A percentile compares a stretch with the other conserved stretches of the same genome.
phyloP scores from a whole-genome alignment of 805 yeast genomes.

The Jamesozyma spencerorum region DNA sequence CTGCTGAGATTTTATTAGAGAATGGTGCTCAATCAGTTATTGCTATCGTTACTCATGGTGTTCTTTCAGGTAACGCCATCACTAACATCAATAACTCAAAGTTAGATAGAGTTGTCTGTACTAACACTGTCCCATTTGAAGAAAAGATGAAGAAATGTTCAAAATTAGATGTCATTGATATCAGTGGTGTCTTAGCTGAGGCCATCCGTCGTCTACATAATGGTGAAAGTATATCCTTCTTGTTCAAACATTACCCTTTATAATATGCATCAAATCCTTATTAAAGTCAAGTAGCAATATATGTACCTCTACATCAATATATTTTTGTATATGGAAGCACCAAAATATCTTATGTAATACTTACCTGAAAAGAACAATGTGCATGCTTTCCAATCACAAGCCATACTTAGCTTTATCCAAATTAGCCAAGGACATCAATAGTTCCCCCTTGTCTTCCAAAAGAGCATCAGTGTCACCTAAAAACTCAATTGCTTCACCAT shows the following conservation, averaged over 20 bases:
- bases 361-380: no score
- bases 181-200: constrained; percentile 68
- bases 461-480: constrained; percentile 44
- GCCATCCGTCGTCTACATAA: constrained; percentile 77
- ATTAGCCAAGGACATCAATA: constrained; percentile 42
- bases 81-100: constrained; percentile 60
- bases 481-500: constrained; percentile 54
- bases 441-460: constrained; percentile 50
- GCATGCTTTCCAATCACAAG: constrained; percentile 27
- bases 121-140: constrained; percentile 72
- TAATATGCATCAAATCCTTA: no score
- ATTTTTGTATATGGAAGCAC: no score
- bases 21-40: constrained; percentile 64
- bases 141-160: constrained; percentile 51
- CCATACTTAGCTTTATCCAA: constrained; percentile 45
- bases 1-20: constrained; percentile 63
- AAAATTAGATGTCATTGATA: constrained; percentile 52
- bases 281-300: no score
- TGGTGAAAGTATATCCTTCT: constrained; percentile 76
- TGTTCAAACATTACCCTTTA: constrained; percentile 39
- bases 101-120: constrained; percentile 62
- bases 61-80: constrained; percentile 60
- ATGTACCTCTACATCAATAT: no score
- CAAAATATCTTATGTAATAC: no score
- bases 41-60: constrained; percentile 42